Evolutionary conservation across 1,284 basidiomycete species (phyloP).

Genomic region (Ceratobasidium sp.): DNA sequence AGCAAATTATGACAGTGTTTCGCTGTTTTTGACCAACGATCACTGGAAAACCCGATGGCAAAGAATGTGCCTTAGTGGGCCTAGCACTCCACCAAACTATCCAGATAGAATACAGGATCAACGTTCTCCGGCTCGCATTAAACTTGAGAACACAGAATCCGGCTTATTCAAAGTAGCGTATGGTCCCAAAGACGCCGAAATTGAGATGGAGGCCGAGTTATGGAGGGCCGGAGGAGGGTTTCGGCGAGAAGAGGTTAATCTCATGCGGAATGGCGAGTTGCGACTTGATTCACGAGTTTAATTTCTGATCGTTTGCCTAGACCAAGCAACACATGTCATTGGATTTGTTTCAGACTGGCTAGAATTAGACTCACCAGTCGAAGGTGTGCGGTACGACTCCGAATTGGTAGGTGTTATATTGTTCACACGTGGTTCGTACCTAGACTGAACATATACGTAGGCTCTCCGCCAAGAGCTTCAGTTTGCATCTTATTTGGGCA

Average conservation of each 20-base stretch:
- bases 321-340: conserved; percentile 82
- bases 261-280: conserved; percentile 77
- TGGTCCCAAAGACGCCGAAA: conserved; percentile 49
- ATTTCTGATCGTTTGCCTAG: conserved; percentile 51
- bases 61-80: conserved; percentile 79
- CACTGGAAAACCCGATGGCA: conserved; percentile 90
- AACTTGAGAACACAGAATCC: conserved; percentile 38
- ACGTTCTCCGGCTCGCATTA: conserved; percentile 40
- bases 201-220: conserved; percentile 71
- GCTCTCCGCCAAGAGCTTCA: conserved; percentile 92
- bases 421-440: neutral
- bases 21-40: conserved; percentile 85
- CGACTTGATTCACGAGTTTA: conserved; percentile 20
- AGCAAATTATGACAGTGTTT: conserved; percentile 65
- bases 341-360: conserved; percentile 92
- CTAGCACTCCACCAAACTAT: conserved; percentile 47
- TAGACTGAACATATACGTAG: conserved; percentile 52
- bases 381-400: conserved; percentile 94
- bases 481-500: conserved; percentile 91
- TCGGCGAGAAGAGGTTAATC: conserved; percentile 83
- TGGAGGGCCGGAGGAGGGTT: conserved; percentile 89
- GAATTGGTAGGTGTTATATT: conserved; percentile 74
- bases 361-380: conserved; percentile 90
- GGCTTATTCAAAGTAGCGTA: conserved; percentile 31
- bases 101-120: conserved; percentile 33